These are phyloP conservation scores for Saturnispora dispora DNA, from an alignment of 805 yeast species.

Conservation along the genomic window DNA sequence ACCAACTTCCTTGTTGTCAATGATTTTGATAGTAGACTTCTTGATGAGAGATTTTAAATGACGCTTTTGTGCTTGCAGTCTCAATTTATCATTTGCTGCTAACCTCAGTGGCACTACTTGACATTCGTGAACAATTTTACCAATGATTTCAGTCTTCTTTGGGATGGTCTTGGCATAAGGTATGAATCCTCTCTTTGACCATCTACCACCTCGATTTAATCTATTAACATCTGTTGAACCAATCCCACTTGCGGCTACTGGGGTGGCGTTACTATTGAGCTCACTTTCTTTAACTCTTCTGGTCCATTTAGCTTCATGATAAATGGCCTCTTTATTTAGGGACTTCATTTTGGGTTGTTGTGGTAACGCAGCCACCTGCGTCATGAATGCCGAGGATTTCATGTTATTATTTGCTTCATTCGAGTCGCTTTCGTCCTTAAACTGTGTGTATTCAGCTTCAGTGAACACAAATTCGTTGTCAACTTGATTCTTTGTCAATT, in stretches of 20 bases:
- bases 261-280: slow-evolving; percentile 10
- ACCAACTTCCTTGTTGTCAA: slow-evolving; percentile 67
- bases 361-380: slow-evolving; percentile 45
- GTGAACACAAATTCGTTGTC: slow-evolving; percentile 81
- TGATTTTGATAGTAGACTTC: slow-evolving; percentile 45
- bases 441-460: slow-evolving; percentile 66
- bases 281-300: slow-evolving; percentile 18
- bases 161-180: slow-evolving; percentile 86
- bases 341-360: slow-evolving; percentile 40
- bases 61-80: slow-evolving; percentile 39
- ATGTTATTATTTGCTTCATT: background rate
- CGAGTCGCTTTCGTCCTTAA: slow-evolving; percentile 32
- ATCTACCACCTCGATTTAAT: slow-evolving; percentile 6
- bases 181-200: slow-evolving; percentile 28
- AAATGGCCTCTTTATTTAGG: slow-evolving; percentile 29
- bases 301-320: slow-evolving; percentile 27
- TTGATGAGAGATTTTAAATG: slow-evolving; percentile 25
- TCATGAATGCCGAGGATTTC: slow-evolving; percentile 31
- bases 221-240: slow-evolving; percentile 20
- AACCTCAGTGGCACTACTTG: slow-evolving; percentile 70
- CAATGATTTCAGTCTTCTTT: slow-evolving; percentile 74
- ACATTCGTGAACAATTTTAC: slow-evolving; percentile 89
- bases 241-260: slow-evolving; percentile 18
- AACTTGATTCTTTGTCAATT: slow-evolving; percentile 69
- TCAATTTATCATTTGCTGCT: slow-evolving; percentile 57